These are phyloP conservation scores for Penicillium antarcticum DNA, from an alignment of 495 filamentous ascomycete genomes.

Conservation along the genomic window DNA sequence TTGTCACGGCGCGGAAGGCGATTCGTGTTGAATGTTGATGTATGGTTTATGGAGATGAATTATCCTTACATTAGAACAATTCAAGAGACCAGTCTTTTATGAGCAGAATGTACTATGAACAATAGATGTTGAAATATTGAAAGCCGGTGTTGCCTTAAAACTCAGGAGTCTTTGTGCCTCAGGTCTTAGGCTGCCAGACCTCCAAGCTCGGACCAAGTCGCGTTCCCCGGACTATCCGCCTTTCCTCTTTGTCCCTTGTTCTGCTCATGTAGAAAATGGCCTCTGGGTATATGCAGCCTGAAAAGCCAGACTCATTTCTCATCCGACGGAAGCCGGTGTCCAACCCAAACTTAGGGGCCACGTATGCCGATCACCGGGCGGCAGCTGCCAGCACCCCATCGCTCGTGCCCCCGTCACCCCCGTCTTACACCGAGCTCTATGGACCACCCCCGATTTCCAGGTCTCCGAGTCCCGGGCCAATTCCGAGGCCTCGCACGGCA, in stretches of 20 bases:
- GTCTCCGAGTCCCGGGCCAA: neutral
- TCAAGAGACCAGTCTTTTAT: too few species aligned
- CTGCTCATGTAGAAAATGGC: constrained; percentile 9
- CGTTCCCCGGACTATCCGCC: constrained; percentile 14
- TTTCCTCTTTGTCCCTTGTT: neutral
- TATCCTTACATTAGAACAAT: too few species aligned
- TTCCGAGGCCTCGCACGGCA: constrained; percentile 15
- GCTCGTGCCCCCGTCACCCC: constrained; percentile 14
- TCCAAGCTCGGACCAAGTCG: neutral
- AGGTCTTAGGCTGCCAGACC: too few species aligned
- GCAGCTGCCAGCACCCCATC: constrained; percentile 9
- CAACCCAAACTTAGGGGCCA: constrained; percentile 22
- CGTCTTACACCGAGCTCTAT: constrained; percentile 24
- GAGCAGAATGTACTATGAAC: too few species aligned
- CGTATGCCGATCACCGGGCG: constrained; percentile 9
- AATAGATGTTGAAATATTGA: too few species aligned
- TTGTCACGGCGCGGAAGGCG: too few species aligned
- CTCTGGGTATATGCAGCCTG: constrained; percentile 12
- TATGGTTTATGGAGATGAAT: too few species aligned
- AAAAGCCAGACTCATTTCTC: constrained; percentile 12
- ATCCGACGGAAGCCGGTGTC: constrained; percentile 27
- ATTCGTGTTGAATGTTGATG: too few species aligned
- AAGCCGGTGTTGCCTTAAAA: neutral
- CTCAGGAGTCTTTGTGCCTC: neutral
- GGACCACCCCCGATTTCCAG: constrained; percentile 1